Evolutionary conservation across 2,329 filamentous ascomycete genomes (phyloP).

Genomic region (Epicoccum sorghinum): DNA sequence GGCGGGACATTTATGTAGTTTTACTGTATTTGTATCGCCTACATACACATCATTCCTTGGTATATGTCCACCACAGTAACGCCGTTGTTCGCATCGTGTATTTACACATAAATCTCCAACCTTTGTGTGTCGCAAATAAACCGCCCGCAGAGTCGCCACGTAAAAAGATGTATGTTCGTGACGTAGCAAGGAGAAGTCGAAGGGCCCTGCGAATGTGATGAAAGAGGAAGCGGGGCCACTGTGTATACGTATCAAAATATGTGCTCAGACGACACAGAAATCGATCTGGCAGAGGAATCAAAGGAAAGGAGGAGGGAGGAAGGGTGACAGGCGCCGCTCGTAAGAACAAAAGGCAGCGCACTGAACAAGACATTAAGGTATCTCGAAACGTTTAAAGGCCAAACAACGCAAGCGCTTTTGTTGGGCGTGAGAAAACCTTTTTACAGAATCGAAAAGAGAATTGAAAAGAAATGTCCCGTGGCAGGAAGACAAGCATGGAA

Average conservation of each 20-base stretch:
- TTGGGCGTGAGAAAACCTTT: slow-evolving; percentile 3
- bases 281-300: not conserved
- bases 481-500: not conserved
- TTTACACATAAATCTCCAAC: slow-evolving; percentile 1
- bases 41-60: slow-evolving; percentile 1
- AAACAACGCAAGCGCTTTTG: not conserved
- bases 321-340: not conserved
- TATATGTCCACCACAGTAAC: slow-evolving; percentile 1
- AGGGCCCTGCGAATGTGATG: not conserved
- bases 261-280: not conserved
- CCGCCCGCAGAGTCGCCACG: not conserved
- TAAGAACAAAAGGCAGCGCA: not conserved
- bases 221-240: not conserved
- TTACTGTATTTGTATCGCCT: slow-evolving; percentile 9
- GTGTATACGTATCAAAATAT: not conserved
- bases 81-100: slow-evolving; percentile 1
- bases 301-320: not conserved
- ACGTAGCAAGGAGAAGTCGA: not conserved
- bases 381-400: slow-evolving; percentile 11
- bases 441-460: slow-evolving; percentile 7
- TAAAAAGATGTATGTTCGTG: slow-evolving; percentile 11
- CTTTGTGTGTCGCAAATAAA: not conserved
- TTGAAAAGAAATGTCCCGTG: not conserved
- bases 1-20: not conserved
- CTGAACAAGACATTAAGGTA: slow-evolving; percentile 17